Evolutionary conservation across 169 alveolate species (phyloP), one percentile per base, ranked within the genome.

Genomic region (Cryptosporidium andersoni): DNA sequence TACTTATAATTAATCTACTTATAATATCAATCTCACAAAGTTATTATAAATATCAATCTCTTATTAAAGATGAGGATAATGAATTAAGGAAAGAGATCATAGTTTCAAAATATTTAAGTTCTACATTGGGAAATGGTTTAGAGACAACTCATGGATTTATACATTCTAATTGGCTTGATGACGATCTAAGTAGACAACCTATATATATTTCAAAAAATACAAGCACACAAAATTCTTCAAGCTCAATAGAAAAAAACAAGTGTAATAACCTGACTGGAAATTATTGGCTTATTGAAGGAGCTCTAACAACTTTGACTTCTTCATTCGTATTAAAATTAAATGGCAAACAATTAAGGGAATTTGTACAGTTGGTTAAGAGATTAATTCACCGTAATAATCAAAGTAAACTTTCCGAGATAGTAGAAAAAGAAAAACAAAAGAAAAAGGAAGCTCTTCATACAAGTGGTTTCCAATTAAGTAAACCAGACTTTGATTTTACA

Each of bases 351-450:
- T 42, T 74, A 2, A 40, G 51, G 25, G 85, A 74, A 47, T 60
- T 74, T 4, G 36, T 58, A 2, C 45, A 58, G 16, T 45, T 74
- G 49, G 42, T 74, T 4, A 74, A 74, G 40, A 55, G 51, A 48
- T 37, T 74, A 2, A 34, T 74, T 40, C 85, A 74, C 12, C 55
- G 85, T 37, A 74, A 74, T 43, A 68, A 63, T 2, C 74, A 74
- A 5, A 74, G 85, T n/a, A 58, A 40, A 9, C 53, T 74, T 16
- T 74, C 85, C 0, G 60, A 60, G 42, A 37, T 74, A 25, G 60
- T 43, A 14, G 49, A 51, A 14, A 66, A 49, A 16, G 25, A 34
- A 39, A 63, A 63, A 25, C 25, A 25, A 25, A 25, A 25, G 25
- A 25, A 25, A 12, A 51, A 51, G 25, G 25, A 25, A 25, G 25